Evolutionary conservation across 2,329 filamentous ascomycete genomes (phyloP), one percentile per base, ranked within the genome.

Genomic region (Paecilomyces sp.): DNA sequence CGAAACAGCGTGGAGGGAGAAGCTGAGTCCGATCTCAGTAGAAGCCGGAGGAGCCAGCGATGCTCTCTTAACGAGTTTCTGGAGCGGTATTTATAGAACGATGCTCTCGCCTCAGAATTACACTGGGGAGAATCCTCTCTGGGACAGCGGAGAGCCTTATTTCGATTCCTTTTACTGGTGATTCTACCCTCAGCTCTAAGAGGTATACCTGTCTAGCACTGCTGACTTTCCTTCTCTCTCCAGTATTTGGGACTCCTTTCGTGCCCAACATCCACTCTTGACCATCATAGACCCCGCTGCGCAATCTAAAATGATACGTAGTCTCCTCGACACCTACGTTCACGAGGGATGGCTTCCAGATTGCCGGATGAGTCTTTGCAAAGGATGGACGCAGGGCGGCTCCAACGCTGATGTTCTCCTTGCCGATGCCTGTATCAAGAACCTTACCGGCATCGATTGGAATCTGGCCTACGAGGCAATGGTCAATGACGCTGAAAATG

Each of bases 111-210:
- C 87, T 1, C 87, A 90, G 65, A 87, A 90, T 64, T 89, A 89
- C 62, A 90, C 88, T 0, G 86, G 85, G 1, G 88, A 90, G 70
- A 90, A 90, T 60, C 85, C 86, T 2, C 69, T 85, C 0, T 90
- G 87, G 86, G 67, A 79, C 1, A 86, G 82, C 56, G 75, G 73
- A 0, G 86, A 89, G 70, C 87, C 87, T 0, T 90, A 90, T 64
- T 90, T 87, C 69, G 88, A 90, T 70, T 88, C 86, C 0, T 89
- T 88, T 63, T 91, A 91, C 71, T 90, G 87, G 80, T 82, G 66
- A 62, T 71, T 65, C 28, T 1, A n/a, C 6, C 41, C 36, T n/a
- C 15, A 2, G n/a, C 2, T 18, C 1, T 25, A 24, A 13, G 3
- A 11, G 8, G 18, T 13, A 18, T 12, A 55, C 6, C 2, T 6